Percentiles rank a stretch among this genome's conserved stretches.
Conservation (phyloP, 2,329 filamentous ascomycete genomes). For the Neofusicoccum umdonicola region DNA sequence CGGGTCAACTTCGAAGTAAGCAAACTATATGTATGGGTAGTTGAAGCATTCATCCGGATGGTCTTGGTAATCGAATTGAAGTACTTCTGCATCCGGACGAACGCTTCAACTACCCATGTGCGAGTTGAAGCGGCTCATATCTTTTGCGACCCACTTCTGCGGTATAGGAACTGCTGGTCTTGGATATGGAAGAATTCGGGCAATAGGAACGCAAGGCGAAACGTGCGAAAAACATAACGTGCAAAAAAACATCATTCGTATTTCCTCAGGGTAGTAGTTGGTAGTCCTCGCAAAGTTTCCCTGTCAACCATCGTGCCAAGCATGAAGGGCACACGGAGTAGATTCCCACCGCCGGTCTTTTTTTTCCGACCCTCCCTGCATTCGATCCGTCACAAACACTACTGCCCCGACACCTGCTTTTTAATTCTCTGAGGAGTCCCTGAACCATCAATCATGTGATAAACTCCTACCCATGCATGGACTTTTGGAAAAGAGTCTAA, state of each 20-base stretch:
- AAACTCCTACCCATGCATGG: slow-evolving; percentile 8
- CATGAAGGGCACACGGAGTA: neutral
- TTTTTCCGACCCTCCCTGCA: neutral
- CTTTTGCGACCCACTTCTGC: too few relatives aligned
- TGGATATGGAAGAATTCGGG: too few relatives aligned
- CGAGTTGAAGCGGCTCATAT: too few relatives aligned
- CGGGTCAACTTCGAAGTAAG: too few relatives aligned
- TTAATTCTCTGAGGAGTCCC: neutral
- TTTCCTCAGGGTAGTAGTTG: neutral
- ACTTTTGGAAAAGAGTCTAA: neutral
- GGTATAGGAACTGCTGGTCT: too few relatives aligned
- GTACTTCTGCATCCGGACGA: too few relatives aligned
- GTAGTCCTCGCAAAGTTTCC: neutral
- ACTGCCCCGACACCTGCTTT: neutral
- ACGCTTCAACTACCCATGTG: too few relatives aligned
- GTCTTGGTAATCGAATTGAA: too few relatives aligned
- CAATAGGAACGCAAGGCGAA: too few relatives aligned
- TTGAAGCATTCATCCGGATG: too few relatives aligned
- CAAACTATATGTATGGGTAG: too few relatives aligned
- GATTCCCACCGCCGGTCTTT: neutral
- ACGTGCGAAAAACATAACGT: too few relatives aligned
- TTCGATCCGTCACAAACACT: neutral
- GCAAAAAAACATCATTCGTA: neutral
- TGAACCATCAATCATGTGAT: neutral
- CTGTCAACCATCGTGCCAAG: neutral